Base-by-base conservation (phyloP, 257 asterid genomes). In the Forsythia suspensa region DNA sequence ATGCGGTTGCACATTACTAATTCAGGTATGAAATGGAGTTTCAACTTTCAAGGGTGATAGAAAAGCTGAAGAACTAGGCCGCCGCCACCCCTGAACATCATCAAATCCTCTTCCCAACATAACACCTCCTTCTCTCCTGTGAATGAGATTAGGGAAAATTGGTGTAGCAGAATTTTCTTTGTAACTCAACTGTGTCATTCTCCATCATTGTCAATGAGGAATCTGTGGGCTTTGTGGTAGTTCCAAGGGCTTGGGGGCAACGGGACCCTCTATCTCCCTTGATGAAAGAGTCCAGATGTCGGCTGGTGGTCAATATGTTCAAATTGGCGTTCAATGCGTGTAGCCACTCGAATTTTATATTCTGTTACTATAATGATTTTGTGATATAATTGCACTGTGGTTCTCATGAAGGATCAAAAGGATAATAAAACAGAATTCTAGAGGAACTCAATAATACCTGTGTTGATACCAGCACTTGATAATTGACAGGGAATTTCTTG, bases 391-490 rank as follows among this genome's bases (percentile, higher is more conserved):
- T 72, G 41, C 43, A 24, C 24, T 7, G 51, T 18, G 4, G 36
- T 24, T 77, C 18, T 71, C 63, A 34, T 40, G 34, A 66, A 43
- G 55, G 68, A 61, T 34, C 37, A 63, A n/a, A 24, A 44, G 18
- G 65, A 59, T 68, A 29, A 73, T 38, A 42, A 78, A 13, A 18
- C 16, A 48, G 4, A 41, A 44, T 44, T 44, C 6, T 12, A 46
- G 57, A 0, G 57, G 13, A 77, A 59, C 37, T 21, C 34, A 65
- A 75, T 10, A 43, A 29, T 75, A 93, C 99, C 98, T 93, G 97
- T 16, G 97, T 88, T 72, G 98, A 93, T 44, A 95, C 97, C 43
- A 95, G 94, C 81, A 95, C 88, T 55, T 93, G 91, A 84, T 95
- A 95, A 85, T 84, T 93, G 61, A 95, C 95, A 39, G 97, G 99